phyloP scores from a whole-genome alignment of 108 stramenopile species.

The Cyclotella distinguenda region DNA sequence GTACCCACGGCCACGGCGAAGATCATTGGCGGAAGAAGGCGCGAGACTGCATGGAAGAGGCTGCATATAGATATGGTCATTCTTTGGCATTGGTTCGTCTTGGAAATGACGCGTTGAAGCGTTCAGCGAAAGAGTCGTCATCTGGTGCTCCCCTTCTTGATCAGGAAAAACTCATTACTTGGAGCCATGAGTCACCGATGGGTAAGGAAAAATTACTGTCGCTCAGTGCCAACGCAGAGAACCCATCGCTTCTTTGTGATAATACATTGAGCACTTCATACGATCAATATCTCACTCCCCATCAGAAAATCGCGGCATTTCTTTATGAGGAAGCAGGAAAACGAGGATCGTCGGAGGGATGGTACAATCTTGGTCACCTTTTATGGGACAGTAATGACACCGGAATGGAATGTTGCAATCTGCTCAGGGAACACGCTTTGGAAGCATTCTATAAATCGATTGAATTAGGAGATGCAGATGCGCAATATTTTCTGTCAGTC shows the following conservation, averaged over 20 bases:
- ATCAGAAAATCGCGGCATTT: slow-evolving; percentile 36
- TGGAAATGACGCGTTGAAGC: slow-evolving; percentile 59
- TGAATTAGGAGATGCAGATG: slow-evolving; percentile 75
- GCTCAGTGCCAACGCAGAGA: neutral
- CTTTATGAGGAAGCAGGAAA: slow-evolving; percentile 60
- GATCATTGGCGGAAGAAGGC: slow-evolving; percentile 40
- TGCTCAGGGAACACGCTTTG: slow-evolving; percentile 47
- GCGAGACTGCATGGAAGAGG: slow-evolving; percentile 46
- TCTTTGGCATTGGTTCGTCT: slow-evolving; percentile 58
- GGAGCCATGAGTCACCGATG: slow-evolving; percentile 41
- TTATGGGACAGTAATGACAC: slow-evolving; percentile 55
- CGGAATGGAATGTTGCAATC: neutral
- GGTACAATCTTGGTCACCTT: slow-evolving; percentile 78
- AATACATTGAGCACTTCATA: neutral
- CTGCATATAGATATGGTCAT: slow-evolving; percentile 62
- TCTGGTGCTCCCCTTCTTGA: slow-evolving; percentile 17
- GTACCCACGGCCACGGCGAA: slow-evolving; percentile 10
- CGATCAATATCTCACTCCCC: neutral
- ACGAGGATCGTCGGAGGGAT: slow-evolving; percentile 64
- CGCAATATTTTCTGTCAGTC: slow-evolving; percentile 80
- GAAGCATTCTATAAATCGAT: slow-evolving; percentile 70
- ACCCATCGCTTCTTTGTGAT: neutral
- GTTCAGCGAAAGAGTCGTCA: slow-evolving; percentile 4
- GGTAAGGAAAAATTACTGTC: slow-evolving; percentile 18
- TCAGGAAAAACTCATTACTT: slow-evolving; percentile 15